phyloP scores from a whole-genome alignment of 306 rosid species.

The Citrullus mucosospermus region DNA sequence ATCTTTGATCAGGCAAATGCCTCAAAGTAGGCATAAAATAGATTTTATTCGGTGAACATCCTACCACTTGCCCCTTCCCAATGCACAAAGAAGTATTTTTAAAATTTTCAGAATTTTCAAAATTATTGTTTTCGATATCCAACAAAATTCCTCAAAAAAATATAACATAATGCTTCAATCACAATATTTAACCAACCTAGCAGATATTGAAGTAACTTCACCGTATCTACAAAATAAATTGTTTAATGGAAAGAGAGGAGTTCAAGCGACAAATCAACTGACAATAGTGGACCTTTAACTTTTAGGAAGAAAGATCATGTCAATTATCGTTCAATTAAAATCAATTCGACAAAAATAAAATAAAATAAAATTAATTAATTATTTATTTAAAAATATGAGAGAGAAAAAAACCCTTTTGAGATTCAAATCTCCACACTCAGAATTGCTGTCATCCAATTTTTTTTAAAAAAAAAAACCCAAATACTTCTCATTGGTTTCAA shows the following conservation, averaged over 20 bases:
- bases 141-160: too few relatives aligned
- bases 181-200: neutral
- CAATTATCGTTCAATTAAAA: too few relatives aligned
- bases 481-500: neutral
- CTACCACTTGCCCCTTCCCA: neutral
- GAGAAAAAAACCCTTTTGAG: too few relatives aligned
- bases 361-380: too few relatives aligned
- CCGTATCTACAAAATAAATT: neutral
- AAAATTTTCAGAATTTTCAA: neutral
- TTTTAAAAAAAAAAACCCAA: neutral
- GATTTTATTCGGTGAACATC: neutral
- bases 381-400: too few relatives aligned
- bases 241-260: neutral
- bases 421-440: neutral
- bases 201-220: neutral
- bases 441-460: neutral
- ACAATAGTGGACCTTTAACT: too few relatives aligned
- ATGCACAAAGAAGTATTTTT: neutral
- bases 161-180: too few relatives aligned
- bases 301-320: too few relatives aligned
- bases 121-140: too few relatives aligned
- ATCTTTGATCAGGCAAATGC: too few relatives aligned
- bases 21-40: neutral
- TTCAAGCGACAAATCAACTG: too few relatives aligned
- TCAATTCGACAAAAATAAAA: too few relatives aligned